These are phyloP conservation scores for Leonotis leonurus DNA, from an alignment of 257 asterid genomes.

Conservation along the genomic window DNA sequence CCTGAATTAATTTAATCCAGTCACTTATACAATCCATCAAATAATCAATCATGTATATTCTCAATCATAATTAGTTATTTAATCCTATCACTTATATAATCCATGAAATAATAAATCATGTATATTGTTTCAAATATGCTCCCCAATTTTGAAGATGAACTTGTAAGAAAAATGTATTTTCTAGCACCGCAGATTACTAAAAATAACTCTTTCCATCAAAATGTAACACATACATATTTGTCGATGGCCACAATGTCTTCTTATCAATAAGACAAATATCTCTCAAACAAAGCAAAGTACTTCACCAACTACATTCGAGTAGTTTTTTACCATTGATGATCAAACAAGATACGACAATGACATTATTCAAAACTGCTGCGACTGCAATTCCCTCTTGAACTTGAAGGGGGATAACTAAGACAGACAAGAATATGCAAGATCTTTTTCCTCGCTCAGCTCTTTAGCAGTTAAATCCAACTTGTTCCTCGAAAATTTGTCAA, in stretches of 20 bases:
- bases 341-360: conserved; percentile 15
- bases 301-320: background rate
- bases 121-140: too few species aligned
- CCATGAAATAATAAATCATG: too few species aligned
- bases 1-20: too few species aligned
- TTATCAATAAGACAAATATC: background rate
- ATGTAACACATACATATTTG: background rate
- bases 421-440: conserved; percentile 79
- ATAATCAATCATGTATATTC: too few species aligned
- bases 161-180: background rate
- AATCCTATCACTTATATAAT: too few species aligned
- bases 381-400: conserved; percentile 4
- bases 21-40: too few species aligned
- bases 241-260: background rate
- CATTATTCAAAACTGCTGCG: conserved; percentile 33
- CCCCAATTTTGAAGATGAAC: too few species aligned
- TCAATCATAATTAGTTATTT: too few species aligned
- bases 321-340: conserved; percentile 13
- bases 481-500: conserved; percentile 73
- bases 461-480: conserved; percentile 72
- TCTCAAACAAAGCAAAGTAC: background rate
- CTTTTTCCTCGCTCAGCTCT: conserved; percentile 89
- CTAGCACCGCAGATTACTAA: background rate
- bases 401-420: conserved; percentile 21
- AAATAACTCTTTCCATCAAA: conserved; percentile 5